Evolutionary conservation across 2,329 filamentous ascomycete genomes (phyloP), one percentile per base, ranked within the genome.

Genomic region (Trichoderma atroviride): DNA sequence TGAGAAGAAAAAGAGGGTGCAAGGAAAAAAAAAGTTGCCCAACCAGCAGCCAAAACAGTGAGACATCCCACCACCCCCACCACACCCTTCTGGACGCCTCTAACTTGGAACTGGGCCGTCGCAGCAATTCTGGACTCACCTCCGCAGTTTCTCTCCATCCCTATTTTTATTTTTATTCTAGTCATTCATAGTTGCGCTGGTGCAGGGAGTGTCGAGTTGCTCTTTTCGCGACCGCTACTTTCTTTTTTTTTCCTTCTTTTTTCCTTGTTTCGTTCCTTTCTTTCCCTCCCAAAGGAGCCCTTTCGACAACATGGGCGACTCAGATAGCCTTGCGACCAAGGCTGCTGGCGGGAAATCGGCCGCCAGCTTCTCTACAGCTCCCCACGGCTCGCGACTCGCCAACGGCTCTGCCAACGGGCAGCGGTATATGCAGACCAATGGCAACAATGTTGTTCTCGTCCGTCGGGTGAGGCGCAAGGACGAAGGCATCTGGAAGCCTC

Each of bases 391-490:
- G 35, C 74, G 76, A 31, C 73, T 76, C 72, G 75, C 79, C 73
- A 75, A 74, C 56, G 76, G 74, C 64, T 75, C 78, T 66, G 79
- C 77, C 75, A 78, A 86, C 74, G 84, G 84, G 3, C 85, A 85
- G n/a, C 79, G 87, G 61, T 88, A 88, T 76, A 86, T 84, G 83
- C 86, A 87, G 76, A 84, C 80, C 33, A 82, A 82, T 40, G 77
- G 79, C 73, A 83, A 82, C 76, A 87, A 85, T 70, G 83, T 83
- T 58, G 83, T 87, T 59, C 81, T 87, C 31, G 83, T 88, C 58
- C 83, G 86, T 74, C 85, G 87, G 73, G 80, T 86, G 72, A 90
- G 86, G 81, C 83, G 84, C 76, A 89, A 89, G 79, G 87, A 88
- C 63, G 86, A 91, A 73, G 84, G 88, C 68, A 83, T 88, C 52